Evolutionary conservation across 1,284 basidiomycete species (phyloP), one percentile per base, ranked within the genome.

Genomic region (Exobasidium cylindrosporum): DNA sequence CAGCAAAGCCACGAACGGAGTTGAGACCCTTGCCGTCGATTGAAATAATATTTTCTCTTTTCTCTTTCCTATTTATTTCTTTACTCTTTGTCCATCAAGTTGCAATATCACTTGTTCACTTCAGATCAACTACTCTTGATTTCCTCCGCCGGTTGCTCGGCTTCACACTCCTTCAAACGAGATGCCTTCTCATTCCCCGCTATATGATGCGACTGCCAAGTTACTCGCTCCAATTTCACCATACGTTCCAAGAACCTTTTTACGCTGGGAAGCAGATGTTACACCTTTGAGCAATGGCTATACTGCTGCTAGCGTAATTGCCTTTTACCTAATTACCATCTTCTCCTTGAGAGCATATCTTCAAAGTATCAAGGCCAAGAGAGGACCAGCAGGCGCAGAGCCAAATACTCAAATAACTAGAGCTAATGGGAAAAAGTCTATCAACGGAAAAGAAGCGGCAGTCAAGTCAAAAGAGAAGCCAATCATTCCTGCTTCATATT

Each of bases 301-400:
- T 14, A n/a, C 32, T 7, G 60, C 46, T 4, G 57, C 21, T 4
- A 54, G 62, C 23, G 83, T 88, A 23, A 85, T 97, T 66, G 84
- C 82, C 32, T 85, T 86, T 61, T 98, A 98, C 84, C 87, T 98
- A 70, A 87, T 86, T 79, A 83, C 89, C 83, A 89, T 98, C 81
- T 97, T 97, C 78, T 87, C 90, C 66, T 86, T 90, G 49, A 88
- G 88, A 75, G 87, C 87, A 72, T 81, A 91, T 74, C 97, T 97
- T 93, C 90, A 86, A 58, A 76, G 71, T 60, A 54, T 61, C 32
- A 80, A 85, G 85, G 70, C 83, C 84, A 73, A 85, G 89, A 45
- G 85, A 86, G 14, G n/a, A 4, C 53, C 53, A 23, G 7, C 47
- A 7, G 47, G 21, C 7, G 14, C 7, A 21, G 24, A 31, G 14